A percentile compares a stretch with the other conserved stretches of the same genome.
These are phyloP conservation scores for Talaromyces marneffei DNA, from an alignment of 2,329 filamentous ascomycete genomes.

Conservation along the genomic window DNA sequence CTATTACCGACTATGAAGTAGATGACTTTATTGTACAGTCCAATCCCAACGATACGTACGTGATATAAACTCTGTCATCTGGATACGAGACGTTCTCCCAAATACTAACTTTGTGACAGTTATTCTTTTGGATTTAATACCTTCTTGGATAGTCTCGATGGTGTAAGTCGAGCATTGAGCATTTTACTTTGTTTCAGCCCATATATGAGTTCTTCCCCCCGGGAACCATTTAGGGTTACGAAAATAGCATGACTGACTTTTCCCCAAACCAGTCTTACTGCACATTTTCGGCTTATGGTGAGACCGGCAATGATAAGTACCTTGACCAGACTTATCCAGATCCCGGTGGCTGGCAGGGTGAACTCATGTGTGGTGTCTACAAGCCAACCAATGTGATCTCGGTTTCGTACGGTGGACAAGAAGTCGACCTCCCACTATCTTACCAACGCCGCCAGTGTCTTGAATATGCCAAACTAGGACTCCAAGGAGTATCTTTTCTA, in stretches of 20 bases:
- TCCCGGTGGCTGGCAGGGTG: conserved; percentile 43
- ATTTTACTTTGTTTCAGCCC: not conserved
- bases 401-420: conserved; percentile 13
- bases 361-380: conserved; percentile 31
- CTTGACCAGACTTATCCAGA: conserved; percentile 50
- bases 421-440: conserved; percentile 10
- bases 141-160: conserved; percentile 50
- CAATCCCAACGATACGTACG: conserved; percentile 17
- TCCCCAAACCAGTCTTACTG: conserved; percentile 43
- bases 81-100: not conserved
- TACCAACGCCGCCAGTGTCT: conserved; percentile 13
- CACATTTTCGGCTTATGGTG: conserved; percentile 44
- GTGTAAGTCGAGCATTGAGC: conserved; percentile 21
- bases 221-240: not conserved
- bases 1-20: conserved; percentile 46
- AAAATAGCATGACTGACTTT: not conserved
- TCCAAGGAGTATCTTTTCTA: conserved; percentile 11
- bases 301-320: conserved; percentile 44
- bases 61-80: not conserved
- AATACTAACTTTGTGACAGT: not conserved
- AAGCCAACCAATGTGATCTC: conserved; percentile 14
- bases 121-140: conserved; percentile 40
- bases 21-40: conserved; percentile 37
- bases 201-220: not conserved
- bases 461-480: conserved; percentile 11